Evolutionary conservation across 2,329 filamentous ascomycete species (phyloP).

Genomic region (Penicillium hesseltinei): DNA sequence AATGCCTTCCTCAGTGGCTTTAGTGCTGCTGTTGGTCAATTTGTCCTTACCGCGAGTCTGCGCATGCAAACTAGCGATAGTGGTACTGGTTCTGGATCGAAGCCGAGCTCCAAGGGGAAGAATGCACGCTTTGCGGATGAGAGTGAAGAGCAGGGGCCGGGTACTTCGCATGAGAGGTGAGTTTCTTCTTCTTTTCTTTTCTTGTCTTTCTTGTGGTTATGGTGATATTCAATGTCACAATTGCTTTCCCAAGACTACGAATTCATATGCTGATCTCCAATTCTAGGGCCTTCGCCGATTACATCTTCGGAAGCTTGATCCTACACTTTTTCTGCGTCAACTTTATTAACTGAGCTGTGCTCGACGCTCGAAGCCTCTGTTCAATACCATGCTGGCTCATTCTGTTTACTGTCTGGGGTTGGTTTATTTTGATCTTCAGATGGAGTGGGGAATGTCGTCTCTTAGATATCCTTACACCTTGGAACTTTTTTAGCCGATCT

Average conservation of each 20-base stretch:
- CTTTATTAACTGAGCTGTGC: constrained; percentile 81
- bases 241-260: background rate
- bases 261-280: constrained; percentile 1
- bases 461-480: background rate
- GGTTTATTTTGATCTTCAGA: constrained; percentile 3
- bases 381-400: background rate
- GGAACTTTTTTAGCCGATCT: background rate
- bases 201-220: background rate
- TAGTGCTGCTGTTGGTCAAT: constrained; percentile 90
- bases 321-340: constrained; percentile 99
- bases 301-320: constrained; percentile 88
- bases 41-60: constrained; percentile 86
- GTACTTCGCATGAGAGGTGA: constrained; percentile 44
- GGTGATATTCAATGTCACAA: background rate
- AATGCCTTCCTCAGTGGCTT: constrained; percentile 98
- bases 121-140: constrained; percentile 24
- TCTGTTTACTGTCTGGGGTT: constrained; percentile 8
- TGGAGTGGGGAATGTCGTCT: background rate
- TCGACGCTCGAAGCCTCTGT: background rate
- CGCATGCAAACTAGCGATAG: constrained; percentile 80
- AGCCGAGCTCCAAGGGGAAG: constrained; percentile 49
- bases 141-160: constrained; percentile 24
- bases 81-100: constrained; percentile 46
- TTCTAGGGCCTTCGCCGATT: constrained; percentile 88
- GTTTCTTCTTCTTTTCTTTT: constrained; percentile 7